phyloP scores from a whole-genome alignment of 2,329 filamentous ascomycete species.

The Ascocoryne sarcoides region DNA sequence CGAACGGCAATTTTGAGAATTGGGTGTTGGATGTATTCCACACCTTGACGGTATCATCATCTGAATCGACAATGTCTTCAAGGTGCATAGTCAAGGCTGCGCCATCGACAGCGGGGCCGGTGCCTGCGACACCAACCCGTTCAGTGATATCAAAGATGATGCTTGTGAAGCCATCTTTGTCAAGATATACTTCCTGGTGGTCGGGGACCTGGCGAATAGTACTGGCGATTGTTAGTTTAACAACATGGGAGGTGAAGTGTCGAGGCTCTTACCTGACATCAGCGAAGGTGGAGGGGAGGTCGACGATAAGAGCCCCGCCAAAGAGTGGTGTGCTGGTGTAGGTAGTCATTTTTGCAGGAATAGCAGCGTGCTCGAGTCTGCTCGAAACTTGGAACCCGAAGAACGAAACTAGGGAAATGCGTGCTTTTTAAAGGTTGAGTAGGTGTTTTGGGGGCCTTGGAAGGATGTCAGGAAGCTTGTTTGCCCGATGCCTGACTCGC shows the following conservation, averaged over 20 bases:
- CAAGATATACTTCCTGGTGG: constrained; percentile 89
- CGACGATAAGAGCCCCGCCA: constrained; percentile 61
- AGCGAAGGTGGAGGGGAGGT: constrained; percentile 59
- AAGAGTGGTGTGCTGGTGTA: constrained; percentile 56
- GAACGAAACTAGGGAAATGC: no score
- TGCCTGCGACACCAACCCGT: constrained; percentile 53
- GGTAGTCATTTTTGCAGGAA: constrained; percentile 39
- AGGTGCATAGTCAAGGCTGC: constrained; percentile 61
- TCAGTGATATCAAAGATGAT: constrained; percentile 89
- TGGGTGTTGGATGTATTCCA: constrained; percentile 55
- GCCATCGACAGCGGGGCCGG: constrained; percentile 54
- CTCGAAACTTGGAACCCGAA: no score
- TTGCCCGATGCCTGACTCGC: neutral
- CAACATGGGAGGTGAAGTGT: constrained; percentile 1
- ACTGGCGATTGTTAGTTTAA: constrained; percentile 35
- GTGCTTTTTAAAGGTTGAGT: no score
- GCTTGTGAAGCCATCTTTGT: constrained; percentile 72
- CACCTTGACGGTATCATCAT: constrained; percentile 55
- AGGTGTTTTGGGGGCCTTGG: no score
- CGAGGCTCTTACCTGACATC: constrained; percentile 56
- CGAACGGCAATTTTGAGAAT: constrained; percentile 41
- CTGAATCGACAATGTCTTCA: constrained; percentile 58
- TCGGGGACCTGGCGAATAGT: constrained; percentile 68
- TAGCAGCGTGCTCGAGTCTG: no score
- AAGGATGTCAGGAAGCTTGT: no score